phyloP scores from a whole-genome alignment of 2,329 filamentous ascomycete species.

The Byssothecium circinans region DNA sequence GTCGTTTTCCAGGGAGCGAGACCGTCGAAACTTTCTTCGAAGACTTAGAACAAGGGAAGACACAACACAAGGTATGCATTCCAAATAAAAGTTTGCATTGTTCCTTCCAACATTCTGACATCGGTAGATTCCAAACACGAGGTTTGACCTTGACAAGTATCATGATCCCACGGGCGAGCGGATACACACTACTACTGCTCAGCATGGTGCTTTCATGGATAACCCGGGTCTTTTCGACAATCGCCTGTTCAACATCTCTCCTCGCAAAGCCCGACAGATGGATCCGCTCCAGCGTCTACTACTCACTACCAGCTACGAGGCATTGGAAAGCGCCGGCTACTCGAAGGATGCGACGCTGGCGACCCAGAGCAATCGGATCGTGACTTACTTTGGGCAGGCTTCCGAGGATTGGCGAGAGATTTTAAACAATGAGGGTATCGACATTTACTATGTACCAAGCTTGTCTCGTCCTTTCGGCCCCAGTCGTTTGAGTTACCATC shows the following conservation, averaged over 20 bases:
- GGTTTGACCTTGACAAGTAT: conserved; percentile 21
- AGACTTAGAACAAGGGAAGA: no score
- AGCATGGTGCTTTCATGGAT: conserved; percentile 19
- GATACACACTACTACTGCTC: neutral
- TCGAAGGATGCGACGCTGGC: neutral
- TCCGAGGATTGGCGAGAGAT: conserved; percentile 26
- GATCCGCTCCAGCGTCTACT: conserved; percentile 21
- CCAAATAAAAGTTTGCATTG: no score
- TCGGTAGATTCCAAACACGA: conserved; percentile 21
- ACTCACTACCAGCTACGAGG: conserved; percentile 21
- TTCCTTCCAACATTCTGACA: no score
- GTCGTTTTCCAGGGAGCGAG: conserved; percentile 1
- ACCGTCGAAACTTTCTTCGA: conserved; percentile 4
- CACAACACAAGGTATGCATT: no score
- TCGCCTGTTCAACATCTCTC: conserved; percentile 25
- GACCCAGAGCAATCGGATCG: conserved; percentile 15
- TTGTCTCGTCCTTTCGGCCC: conserved; percentile 54
- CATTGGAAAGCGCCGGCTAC: conserved; percentile 20
- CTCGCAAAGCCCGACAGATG: conserved; percentile 20
- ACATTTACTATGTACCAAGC: conserved; percentile 54
- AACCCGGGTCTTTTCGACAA: conserved; percentile 21
- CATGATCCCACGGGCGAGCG: conserved; percentile 1
- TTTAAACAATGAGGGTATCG: neutral
- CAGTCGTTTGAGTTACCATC: conserved; percentile 41
- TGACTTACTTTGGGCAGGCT: conserved; percentile 31